Percentiles rank a stretch among this genome's conserved stretches.
These are phyloP conservation scores for Thelephora terrestris DNA, from an alignment of 1,284 basidiomycete species.

Conservation along the genomic window DNA sequence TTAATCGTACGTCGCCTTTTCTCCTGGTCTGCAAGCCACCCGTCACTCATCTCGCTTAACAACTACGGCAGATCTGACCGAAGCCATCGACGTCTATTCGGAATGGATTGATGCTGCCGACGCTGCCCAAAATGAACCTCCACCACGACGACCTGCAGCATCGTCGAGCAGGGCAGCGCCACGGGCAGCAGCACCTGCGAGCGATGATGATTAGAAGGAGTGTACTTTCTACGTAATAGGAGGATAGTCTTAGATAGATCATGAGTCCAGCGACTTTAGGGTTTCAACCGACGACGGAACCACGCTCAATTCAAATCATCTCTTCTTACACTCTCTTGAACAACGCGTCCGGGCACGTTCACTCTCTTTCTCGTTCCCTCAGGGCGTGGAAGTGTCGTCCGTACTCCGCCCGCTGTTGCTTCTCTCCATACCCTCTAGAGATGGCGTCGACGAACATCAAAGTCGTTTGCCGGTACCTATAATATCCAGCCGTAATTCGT, in stretches of 20 bases:
- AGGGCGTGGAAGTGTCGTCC: neutral
- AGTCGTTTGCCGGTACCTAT: slow-evolving; percentile 80
- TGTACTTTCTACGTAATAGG: no score
- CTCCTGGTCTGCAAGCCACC: slow-evolving; percentile 10
- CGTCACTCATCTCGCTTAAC: neutral
- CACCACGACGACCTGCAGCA: slow-evolving; percentile 42
- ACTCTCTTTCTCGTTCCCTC: neutral
- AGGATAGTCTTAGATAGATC: neutral
- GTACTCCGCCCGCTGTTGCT: neutral
- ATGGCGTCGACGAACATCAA: slow-evolving; percentile 85
- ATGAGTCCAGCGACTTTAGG: neutral
- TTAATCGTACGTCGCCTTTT: slow-evolving; percentile 54
- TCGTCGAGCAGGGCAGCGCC: slow-evolving; percentile 44
- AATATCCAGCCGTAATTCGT: neutral
- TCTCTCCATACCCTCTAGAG: slow-evolving; percentile 9
- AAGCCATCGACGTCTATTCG: slow-evolving; percentile 84
- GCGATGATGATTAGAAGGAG: neutral
- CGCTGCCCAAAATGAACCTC: slow-evolving; percentile 59
- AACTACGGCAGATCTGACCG: slow-evolving; percentile 55
- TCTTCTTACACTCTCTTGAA: neutral
- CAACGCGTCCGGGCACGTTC: neutral
- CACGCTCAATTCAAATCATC: neutral
- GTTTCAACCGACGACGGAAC: neutral
- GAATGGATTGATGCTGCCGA: slow-evolving; percentile 91
- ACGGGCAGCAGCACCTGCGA: neutral